Evolutionary conservation across 2,329 filamentous ascomycete genomes (phyloP), one percentile per base, ranked within the genome.

Genomic region (Lachnellula subtilissima): DNA sequence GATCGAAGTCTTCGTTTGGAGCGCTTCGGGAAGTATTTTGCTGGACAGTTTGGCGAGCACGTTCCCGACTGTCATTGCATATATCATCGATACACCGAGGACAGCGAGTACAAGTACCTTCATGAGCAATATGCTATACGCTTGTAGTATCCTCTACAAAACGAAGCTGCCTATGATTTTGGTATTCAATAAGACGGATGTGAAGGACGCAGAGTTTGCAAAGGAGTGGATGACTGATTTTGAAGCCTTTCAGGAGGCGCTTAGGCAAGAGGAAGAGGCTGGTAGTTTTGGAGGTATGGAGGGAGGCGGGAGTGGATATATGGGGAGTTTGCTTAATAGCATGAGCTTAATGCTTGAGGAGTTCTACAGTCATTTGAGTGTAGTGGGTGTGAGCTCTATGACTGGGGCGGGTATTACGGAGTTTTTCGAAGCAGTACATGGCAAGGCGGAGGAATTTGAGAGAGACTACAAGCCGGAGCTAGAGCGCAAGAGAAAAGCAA

Each of bases 211-310:
- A 0, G 82, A 83, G 25, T 96, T 96, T 68, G 94, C 92, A 1
- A 94, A 93, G 75, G 91, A 97, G 70, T 99, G 95, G 94, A 99
- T 99, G 94, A 96, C 92, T 5, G 93, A 99, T 72, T 99, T 97
- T 68, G 94, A 99, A 63, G 85, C 89, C 0, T 99, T 99, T 75
- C 94, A 97, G 71, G 84, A 84, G 15, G 93, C 95, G 0, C 78
- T 99, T 47, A 82, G 84, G 49, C 76, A 83, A 25, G 94, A 97
- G 68, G 90, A 97, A 70, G 85, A 88, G 54, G 78, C 81, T 7
- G 91, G 91, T 47, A 85, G 83, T 0, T 88, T 91, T 67, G 89
- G 88, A 12, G 85, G 87, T 14, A 78, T 81, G 28, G 91, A 91
- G 55, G 82, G 83, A 11, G 83, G 86, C 5, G 91, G 91, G 11